Evolutionary conservation across 495 filamentous ascomycete species (phyloP).

Genomic region (Lophiotrema nucula): DNA sequence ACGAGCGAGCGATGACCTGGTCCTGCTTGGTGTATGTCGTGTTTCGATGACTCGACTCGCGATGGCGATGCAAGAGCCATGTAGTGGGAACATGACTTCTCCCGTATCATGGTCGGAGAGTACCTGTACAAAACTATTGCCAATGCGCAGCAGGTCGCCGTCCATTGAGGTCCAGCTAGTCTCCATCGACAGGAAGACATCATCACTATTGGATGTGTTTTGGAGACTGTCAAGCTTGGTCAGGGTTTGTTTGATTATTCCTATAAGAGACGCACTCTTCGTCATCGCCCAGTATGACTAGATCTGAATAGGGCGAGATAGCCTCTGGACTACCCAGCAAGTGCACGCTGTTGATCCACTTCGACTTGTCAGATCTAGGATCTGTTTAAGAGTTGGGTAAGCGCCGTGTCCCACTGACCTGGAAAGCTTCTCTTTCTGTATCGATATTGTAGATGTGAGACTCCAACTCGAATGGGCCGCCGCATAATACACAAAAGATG

Average conservation of each 20-base stretch:
- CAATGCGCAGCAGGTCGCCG: too few relatives aligned
- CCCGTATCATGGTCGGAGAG: too few relatives aligned
- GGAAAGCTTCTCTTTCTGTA: background rate
- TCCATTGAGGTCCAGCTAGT: too few relatives aligned
- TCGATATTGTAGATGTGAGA: background rate
- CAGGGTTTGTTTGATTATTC: too few relatives aligned
- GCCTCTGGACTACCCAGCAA: background rate
- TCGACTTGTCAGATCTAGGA: background rate
- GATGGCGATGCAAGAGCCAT: background rate
- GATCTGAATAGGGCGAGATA: too few relatives aligned
- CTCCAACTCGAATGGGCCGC: constrained; percentile 3
- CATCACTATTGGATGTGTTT: background rate
- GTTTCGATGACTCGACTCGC: background rate
- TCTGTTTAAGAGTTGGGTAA: background rate
- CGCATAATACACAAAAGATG: constrained; percentile 13
- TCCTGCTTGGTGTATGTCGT: background rate
- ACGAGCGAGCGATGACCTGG: background rate
- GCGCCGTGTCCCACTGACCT: background rate
- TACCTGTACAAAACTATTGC: too few relatives aligned
- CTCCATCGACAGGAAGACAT: background rate
- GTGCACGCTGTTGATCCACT: background rate
- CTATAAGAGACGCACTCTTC: too few relatives aligned
- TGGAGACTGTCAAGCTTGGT: too few relatives aligned
- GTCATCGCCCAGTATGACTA: too few relatives aligned
- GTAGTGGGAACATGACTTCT: background rate